Evolutionary conservation across 768 basidiomycete species (phyloP), one percentile per base, ranked within the genome.

Genomic region (Hypholoma fasciculare): DNA sequence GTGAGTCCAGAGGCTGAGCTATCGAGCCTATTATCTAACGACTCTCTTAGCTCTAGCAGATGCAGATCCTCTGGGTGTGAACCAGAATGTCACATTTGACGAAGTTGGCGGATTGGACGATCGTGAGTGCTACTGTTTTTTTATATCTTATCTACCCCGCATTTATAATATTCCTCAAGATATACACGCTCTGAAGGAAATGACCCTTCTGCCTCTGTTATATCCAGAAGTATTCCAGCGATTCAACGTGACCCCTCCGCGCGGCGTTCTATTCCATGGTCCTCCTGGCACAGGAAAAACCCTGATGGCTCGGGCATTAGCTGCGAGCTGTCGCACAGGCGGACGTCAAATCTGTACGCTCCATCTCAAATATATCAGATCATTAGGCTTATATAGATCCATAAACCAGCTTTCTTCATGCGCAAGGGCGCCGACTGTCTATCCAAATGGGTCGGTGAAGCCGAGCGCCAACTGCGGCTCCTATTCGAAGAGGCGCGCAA

Each of bases 201-300:
- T 99, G 97, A 98, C 98, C 0, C 80, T 98, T 8, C 82, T 99
- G 0, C 97, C 97, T 1, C 77, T 99, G 0, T 76, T 98, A 20
- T 98, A 99, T 69, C 97, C 97, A 0, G 97, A 99, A 72, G 87
- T 99, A 13, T 98, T 98, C 69, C 93, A 96, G 63, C 86, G 87
- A 49, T 96, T 98, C 72, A 88, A 86, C 51, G 86, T 99, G 39
- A 98, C 94, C 0, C 97, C 97, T 42, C 97, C 97, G 2, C 83
- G 97, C 34, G 97, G 97, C 50, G 97, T 99, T 0, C 76, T 99
- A 19, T 97, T 99, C 74, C 96, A 98, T 68, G 97, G 97, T 14
- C 97, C 97, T 9, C 97, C 97, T 0, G 97, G 97, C n/a, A 99
- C 97, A 0, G 97, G 97, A 47, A 96, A 96, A 74, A 99, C 97